Conservation (phyloP, 768 basidiomycete species). For the Boletus fagicola region DNA sequence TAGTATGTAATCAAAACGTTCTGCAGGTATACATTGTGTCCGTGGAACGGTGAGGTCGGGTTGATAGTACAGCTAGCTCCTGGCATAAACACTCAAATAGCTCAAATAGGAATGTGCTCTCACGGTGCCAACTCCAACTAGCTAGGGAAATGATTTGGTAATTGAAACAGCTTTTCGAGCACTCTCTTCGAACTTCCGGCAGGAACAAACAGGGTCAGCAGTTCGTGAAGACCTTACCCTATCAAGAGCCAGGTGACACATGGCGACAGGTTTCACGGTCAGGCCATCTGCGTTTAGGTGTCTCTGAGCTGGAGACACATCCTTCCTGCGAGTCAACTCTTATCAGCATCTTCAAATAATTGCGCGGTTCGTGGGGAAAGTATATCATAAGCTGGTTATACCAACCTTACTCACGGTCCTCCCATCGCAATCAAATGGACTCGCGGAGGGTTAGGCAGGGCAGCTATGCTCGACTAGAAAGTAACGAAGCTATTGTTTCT, state of each 20-base stretch:
- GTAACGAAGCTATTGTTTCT: slow-evolving; percentile 15
- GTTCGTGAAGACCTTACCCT: background rate
- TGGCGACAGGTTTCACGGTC: background rate
- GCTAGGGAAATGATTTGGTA: too few species aligned
- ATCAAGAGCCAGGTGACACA: background rate
- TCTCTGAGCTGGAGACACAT: background rate
- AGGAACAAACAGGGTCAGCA: background rate
- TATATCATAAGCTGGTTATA: background rate
- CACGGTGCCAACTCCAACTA: too few species aligned
- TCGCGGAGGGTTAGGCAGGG: background rate
- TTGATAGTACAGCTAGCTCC: too few species aligned
- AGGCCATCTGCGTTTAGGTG: background rate
- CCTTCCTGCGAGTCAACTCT: background rate
- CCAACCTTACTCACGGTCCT: background rate
- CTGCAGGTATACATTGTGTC: too few species aligned
- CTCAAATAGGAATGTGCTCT: too few species aligned
- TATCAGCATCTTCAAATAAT: background rate
- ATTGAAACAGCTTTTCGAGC: background rate
- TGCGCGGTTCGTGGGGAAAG: too few species aligned
- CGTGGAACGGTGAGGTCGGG: too few species aligned
- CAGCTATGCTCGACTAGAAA: background rate
- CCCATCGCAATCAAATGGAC: slow-evolving; percentile 3
- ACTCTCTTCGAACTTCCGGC: background rate
- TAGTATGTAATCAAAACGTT: too few species aligned
- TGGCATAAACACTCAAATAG: too few species aligned